Percentiles rank a stretch among this genome's conserved stretches.
These are phyloP conservation scores for Colletotrichum chrysophilum DNA, from an alignment of 2,329 filamentous ascomycete genomes.

Conservation along the genomic window DNA sequence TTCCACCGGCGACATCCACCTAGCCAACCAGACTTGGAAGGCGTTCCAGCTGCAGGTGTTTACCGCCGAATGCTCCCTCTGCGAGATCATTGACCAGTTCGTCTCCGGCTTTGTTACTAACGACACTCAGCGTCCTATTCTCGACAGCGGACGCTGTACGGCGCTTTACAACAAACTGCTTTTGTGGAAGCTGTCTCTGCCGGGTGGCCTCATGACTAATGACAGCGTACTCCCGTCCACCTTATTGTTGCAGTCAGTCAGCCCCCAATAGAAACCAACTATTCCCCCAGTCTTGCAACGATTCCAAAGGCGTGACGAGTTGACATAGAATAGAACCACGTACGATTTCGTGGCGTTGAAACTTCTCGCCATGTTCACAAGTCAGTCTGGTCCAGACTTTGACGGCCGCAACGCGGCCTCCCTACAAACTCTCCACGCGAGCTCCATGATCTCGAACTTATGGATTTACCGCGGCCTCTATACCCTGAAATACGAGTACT, in stretches of 20 bases:
- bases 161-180: constrained; percentile 1
- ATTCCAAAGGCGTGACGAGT: no score
- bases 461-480: constrained; percentile 29
- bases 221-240: not conserved
- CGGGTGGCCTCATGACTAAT: not conserved
- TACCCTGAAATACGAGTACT: constrained; percentile 27
- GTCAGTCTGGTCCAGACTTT: not conserved
- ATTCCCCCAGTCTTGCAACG: no score
- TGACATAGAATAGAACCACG: not conserved
- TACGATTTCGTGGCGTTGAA: constrained; percentile 8
- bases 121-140: not conserved
- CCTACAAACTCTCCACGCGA: constrained; percentile 40
- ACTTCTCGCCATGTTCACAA: not conserved
- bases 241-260: not conserved
- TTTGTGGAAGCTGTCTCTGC: not conserved
- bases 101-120: not conserved
- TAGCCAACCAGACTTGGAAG: not conserved
- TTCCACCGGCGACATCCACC: not conserved
- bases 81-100: not conserved
- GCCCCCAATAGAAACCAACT: no score
- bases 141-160: not conserved
- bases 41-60: not conserved
- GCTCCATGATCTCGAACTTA: constrained; percentile 21
- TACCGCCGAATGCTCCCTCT: not conserved
- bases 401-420: constrained; percentile 47